These are phyloP conservation scores for Thymus quinquecostatus DNA, from an alignment of 257 asterid genomes.

Conservation along the genomic window DNA sequence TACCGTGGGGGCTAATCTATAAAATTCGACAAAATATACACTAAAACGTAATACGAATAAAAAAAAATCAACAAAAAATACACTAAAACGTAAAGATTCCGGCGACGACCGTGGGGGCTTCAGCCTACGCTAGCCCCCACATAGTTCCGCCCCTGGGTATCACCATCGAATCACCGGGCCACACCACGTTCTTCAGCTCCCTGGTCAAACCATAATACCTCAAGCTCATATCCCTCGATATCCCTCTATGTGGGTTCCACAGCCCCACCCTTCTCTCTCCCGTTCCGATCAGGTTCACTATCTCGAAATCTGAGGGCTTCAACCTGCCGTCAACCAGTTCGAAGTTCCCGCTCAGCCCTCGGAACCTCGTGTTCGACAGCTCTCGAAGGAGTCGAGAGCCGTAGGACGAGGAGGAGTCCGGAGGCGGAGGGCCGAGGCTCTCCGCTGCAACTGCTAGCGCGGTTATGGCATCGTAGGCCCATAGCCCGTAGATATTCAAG, in stretches of 20 bases:
- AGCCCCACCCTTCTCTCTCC: conserved; percentile 50
- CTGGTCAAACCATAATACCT: conserved; percentile 19
- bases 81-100: too few relatives aligned
- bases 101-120: too few relatives aligned
- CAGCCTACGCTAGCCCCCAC: too few relatives aligned
- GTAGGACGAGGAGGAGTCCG: not conserved
- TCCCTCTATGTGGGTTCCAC: conserved; percentile 48
- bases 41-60: too few relatives aligned
- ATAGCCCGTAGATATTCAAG: conserved; percentile 51
- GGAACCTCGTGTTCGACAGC: conserved; percentile 36
- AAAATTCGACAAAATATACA: too few relatives aligned
- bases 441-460: conserved; percentile 60
- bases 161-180: conserved; percentile 58
- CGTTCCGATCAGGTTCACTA: conserved; percentile 47
- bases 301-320: conserved; percentile 41
- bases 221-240: conserved; percentile 3
- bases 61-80: too few relatives aligned
- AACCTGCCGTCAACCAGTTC: conserved; percentile 37
- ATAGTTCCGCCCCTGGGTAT: too few relatives aligned
- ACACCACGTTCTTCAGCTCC: conserved; percentile 42
- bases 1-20: too few relatives aligned
- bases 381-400: conserved; percentile 31
- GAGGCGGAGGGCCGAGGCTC: conserved; percentile 26
- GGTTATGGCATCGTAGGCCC: conserved; percentile 57
- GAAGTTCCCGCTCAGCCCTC: conserved; percentile 53